Evolutionary conservation across 768 basidiomycete genomes (phyloP).

Genomic region (Leccinum subgranulosum): DNA sequence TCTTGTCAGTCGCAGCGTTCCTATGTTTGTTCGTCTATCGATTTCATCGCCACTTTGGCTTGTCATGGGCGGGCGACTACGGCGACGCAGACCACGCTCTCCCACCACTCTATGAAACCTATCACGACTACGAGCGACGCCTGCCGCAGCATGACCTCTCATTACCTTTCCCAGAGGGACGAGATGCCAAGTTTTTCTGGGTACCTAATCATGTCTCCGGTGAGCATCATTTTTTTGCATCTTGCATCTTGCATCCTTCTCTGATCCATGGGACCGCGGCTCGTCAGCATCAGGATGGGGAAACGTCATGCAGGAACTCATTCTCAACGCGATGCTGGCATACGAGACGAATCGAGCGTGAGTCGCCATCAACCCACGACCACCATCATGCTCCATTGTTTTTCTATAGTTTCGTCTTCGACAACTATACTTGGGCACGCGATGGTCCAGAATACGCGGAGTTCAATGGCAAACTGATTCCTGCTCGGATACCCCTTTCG

Average conservation of each 20-base stretch:
- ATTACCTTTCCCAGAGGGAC: conserved; percentile 39
- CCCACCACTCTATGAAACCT: conserved; percentile 47
- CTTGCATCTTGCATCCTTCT: not conserved
- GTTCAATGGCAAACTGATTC: conserved; percentile 49
- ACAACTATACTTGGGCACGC: conserved; percentile 56
- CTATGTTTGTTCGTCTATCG: conserved; percentile 13
- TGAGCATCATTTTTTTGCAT: conserved; percentile 15
- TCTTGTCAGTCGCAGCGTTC: conserved; percentile 11
- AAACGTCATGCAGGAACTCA: conserved; percentile 57
- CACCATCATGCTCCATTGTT: not conserved
- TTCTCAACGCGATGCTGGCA: conserved; percentile 51
- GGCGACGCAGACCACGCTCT: conserved; percentile 7
- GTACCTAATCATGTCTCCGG: conserved; percentile 46
- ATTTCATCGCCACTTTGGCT: not conserved
- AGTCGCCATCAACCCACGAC: conserved; percentile 17
- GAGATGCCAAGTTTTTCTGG: conserved; percentile 44
- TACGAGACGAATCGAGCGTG: conserved; percentile 47
- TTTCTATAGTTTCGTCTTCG: conserved; percentile 47
- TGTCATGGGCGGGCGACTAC: conserved; percentile 4
- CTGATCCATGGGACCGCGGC: not conserved
- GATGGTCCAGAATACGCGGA: conserved; percentile 40
- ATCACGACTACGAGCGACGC: conserved; percentile 40
- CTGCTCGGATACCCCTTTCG: conserved; percentile 53
- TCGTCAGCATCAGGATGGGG: conserved; percentile 56
- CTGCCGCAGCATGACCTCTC: conserved; percentile 45